Percentiles rank a stretch among this genome's conserved stretches.
These are phyloP conservation scores for Phaeoacremonium minimum DNA, from an alignment of 2,329 filamentous ascomycete genomes.

Conservation along the genomic window DNA sequence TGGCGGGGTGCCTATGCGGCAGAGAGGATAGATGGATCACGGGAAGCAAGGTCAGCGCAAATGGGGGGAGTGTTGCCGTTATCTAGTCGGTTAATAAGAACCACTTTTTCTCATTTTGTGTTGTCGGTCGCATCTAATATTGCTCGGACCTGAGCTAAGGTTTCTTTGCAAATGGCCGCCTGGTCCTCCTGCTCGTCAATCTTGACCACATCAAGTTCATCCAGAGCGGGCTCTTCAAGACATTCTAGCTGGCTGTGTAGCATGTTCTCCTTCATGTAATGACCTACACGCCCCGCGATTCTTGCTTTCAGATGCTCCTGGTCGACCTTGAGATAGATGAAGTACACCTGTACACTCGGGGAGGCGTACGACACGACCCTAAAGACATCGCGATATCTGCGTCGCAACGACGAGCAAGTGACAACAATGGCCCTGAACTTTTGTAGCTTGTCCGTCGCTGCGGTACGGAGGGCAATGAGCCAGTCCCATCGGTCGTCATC, in stretches of 20 bases:
- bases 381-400: slow-evolving; percentile 63
- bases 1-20: background rate
- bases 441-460: slow-evolving; percentile 11
- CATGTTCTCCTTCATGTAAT: slow-evolving; percentile 70
- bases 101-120: background rate
- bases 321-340: slow-evolving; percentile 59
- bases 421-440: slow-evolving; percentile 38
- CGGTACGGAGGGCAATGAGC: slow-evolving; percentile 50
- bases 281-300: slow-evolving; percentile 53
- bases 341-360: slow-evolving; percentile 52
- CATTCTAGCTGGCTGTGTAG: slow-evolving; percentile 61
- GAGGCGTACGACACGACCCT: slow-evolving; percentile 45
- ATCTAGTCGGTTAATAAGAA: background rate
- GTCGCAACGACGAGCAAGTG: slow-evolving; percentile 65
- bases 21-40: background rate
- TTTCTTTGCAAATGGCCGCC: slow-evolving; percentile 5
- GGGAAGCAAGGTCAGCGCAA: background rate
- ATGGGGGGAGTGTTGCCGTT: background rate
- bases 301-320: slow-evolving; percentile 54
- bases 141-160: background rate
- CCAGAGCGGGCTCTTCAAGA: slow-evolving; percentile 53
- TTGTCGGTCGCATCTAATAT: background rate
- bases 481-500: slow-evolving; percentile 70
- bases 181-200: slow-evolving; percentile 23
- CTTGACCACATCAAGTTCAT: slow-evolving; percentile 37